Conservation (phyloP, 441 rosid species). For the Croton setiger region DNA sequence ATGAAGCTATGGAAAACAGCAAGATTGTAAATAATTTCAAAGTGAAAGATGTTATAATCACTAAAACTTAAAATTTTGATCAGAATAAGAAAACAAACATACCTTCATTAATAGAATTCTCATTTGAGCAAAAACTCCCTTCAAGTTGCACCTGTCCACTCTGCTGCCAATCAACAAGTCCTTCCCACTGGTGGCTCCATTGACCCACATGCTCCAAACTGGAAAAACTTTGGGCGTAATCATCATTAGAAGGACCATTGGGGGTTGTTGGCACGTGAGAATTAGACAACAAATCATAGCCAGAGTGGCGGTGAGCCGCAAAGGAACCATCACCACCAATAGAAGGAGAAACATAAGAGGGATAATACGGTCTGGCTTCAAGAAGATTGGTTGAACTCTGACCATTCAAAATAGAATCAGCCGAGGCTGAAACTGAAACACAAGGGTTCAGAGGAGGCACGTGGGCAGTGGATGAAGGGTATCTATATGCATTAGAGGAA, state of each 20-base stretch:
- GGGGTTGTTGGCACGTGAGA: constrained; percentile 25
- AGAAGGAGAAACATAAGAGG: constrained; percentile 32
- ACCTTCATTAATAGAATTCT: constrained; percentile 41
- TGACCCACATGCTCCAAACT: constrained; percentile 21
- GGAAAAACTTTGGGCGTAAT: constrained; percentile 29
- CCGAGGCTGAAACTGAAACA: constrained; percentile 11
- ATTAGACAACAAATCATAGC: constrained; percentile 25
- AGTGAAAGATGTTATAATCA: background rate
- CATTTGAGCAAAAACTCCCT: constrained; percentile 28
- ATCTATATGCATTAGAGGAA: constrained; percentile 26
- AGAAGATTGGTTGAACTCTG: constrained; percentile 20
- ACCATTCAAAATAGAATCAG: constrained; percentile 22
- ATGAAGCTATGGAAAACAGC: background rate
- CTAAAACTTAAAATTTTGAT: background rate
- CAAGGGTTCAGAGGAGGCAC: constrained; percentile 24
- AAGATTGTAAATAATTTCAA: background rate
- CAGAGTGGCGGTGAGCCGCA: constrained; percentile 10
- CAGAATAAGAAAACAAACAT: constrained; percentile 4
- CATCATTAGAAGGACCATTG: constrained; percentile 26
- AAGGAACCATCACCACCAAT: constrained; percentile 10
- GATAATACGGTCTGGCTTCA: constrained; percentile 37
- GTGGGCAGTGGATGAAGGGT: constrained; percentile 24
- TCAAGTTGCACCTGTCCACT: constrained; percentile 26
- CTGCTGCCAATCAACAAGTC: constrained; percentile 30
- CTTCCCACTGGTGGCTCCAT: constrained; percentile 39